Conservation (phyloP, 345 rosid species). For the Excoecaria agallocha region DNA sequence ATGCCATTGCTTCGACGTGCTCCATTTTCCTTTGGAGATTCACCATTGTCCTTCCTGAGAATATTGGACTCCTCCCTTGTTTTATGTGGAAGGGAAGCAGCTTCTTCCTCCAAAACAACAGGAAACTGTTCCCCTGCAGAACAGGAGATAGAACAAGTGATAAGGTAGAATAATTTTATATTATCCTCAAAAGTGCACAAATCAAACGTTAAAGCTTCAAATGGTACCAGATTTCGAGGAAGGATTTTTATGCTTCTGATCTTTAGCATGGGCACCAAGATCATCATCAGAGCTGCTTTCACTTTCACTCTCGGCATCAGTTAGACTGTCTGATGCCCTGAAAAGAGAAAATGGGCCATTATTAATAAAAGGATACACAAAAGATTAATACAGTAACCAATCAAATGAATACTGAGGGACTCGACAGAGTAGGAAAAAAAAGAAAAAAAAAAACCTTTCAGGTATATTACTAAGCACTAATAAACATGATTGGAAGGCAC, state of each 20-base stretch:
- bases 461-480: no score
- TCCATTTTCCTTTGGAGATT: conserved; percentile 61
- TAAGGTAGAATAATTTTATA: background rate
- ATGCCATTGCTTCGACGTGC: conserved; percentile 48
- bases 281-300: conserved; percentile 45
- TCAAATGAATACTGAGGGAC: background rate
- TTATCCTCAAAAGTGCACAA: background rate
- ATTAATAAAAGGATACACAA: background rate
- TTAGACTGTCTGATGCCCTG: conserved; percentile 60
- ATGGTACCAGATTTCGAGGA: conserved; percentile 49
- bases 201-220: background rate
- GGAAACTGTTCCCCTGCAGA: conserved; percentile 43
- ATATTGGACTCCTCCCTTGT: conserved; percentile 44
- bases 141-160: background rate
- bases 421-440: background rate
- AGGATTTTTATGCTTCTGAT: conserved; percentile 38
- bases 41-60: conserved; percentile 46
- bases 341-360: conserved; percentile 6
- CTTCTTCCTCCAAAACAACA: conserved; percentile 40
- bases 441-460: no score
- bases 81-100: conserved; percentile 38
- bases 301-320: conserved; percentile 51
- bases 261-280: conserved; percentile 43
- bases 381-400: background rate
- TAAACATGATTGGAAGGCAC: no score